Percentiles rank a stretch among this genome's conserved stretches.
Conservation (phyloP, 805 yeast species). For the Saccharomycopsis sp. region DNA sequence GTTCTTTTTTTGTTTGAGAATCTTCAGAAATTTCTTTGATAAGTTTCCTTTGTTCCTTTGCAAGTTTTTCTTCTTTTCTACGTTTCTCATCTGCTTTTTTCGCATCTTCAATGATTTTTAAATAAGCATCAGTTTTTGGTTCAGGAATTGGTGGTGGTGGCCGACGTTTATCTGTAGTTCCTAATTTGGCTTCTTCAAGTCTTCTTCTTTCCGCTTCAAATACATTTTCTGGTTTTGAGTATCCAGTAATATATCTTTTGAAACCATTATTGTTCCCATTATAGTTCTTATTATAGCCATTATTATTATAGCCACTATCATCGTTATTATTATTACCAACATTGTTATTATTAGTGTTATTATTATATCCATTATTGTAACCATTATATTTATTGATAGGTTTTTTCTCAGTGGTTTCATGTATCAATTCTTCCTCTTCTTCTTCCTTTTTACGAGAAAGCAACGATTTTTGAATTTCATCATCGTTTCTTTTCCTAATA, state of each 20-base stretch:
- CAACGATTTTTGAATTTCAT: constrained; percentile 11
- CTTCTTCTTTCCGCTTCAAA: neutral
- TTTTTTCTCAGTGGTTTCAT: no score
- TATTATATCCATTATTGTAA: no score
- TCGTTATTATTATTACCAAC: neutral
- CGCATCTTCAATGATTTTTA: constrained; percentile 32
- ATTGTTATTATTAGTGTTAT: neutral
- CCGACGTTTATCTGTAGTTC: no score
- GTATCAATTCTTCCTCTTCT: constrained; percentile 7
- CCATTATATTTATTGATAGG: no score
- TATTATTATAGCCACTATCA: no score
- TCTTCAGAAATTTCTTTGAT: constrained; percentile 17
- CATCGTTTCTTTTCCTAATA: constrained; percentile 50
- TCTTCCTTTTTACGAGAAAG: constrained; percentile 19
- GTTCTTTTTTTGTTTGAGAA: constrained; percentile 18
- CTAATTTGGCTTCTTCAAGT: neutral
- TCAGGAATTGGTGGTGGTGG: constrained; percentile 18
- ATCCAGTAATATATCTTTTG: neutral
- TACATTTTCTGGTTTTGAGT: neutral
- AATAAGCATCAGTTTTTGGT: constrained; percentile 25
- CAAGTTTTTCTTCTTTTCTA: constrained; percentile 22
- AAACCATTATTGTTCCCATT: neutral
- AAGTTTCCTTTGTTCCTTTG: constrained; percentile 21
- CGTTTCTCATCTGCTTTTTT: constrained; percentile 22
- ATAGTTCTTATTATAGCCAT: neutral